Base-by-base conservation (phyloP, 2,329 filamentous ascomycete genomes). In the Neoarthrinium moseri region DNA sequence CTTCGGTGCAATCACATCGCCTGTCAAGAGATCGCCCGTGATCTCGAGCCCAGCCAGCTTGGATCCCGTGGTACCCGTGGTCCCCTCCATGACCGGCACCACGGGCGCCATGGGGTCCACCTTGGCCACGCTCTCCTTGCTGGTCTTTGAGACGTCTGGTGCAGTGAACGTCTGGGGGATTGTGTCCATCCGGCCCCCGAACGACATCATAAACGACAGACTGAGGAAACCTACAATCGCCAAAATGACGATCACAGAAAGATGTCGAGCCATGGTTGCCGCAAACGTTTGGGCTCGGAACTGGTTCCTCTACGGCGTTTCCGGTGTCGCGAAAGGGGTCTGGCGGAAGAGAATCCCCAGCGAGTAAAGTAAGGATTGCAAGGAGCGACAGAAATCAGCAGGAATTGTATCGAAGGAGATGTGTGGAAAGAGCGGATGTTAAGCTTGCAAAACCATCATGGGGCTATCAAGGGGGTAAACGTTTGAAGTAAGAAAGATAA, bases 1-100 rank as follows among this genome's bases (percentile, higher is more conserved):
- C 68, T 89, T 91, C 1, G 87, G 85, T 41, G 88, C 88, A 58
- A 91, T 92, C 4, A 83, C 84, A 45, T 81, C 81, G 46, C 87
- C 87, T 15, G 76, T 74, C 18, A 90, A 71, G 15, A 86, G 66
- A 34, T 66, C 66, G 21, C 70, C 64, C 2, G 78, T 67, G 22
- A 80, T 54, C 23, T 62, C 54, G 27, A 63, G 63, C 23, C 80
- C 56, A 43, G 73, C 73, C 18, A 72, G 53, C 15, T 56, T 59
- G 10, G 49, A 47, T 45, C 54, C 55, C 41, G 53, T 45, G 26
- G 46, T 48, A 34, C 50, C 55, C 23, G 43, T 35, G 30, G 43
- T 35, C 12, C 38, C 26, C 36, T 49, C 49, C 27, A 45, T 33
- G 8, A 44, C 32, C 8, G 30, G 13, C n/a, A 35, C 17, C 12